Percentiles rank a stretch among this genome's conserved stretches.
phyloP scores from a whole-genome alignment of 164 flowering plant genomes.

The Platanus orientalis region DNA sequence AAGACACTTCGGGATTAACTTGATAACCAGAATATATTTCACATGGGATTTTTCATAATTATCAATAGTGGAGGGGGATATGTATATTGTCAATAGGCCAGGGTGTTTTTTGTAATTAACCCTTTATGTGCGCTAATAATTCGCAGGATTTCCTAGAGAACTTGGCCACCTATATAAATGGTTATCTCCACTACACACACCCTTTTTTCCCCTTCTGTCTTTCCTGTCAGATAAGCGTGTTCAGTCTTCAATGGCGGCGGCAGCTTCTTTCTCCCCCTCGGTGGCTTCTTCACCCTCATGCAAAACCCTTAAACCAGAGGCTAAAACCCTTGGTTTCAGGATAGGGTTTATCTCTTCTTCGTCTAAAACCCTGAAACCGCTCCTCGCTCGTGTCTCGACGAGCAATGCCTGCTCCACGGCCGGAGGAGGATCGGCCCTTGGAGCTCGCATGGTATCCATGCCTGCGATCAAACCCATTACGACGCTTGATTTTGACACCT shows the following conservation, averaged over 20 bases:
- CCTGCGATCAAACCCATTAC: slow-evolving; percentile 30
- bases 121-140: too few species aligned
- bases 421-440: slow-evolving; percentile 9
- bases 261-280: slow-evolving; percentile 1
- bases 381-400: neutral
- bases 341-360: slow-evolving; percentile 12
- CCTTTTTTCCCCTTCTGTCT: too few species aligned
- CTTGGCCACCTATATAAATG: too few species aligned
- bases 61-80: too few species aligned
- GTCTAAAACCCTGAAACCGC: slow-evolving; percentile 11
- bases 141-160: too few species aligned
- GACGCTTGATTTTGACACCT: slow-evolving; percentile 60
- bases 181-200: too few species aligned
- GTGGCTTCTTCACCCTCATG: slow-evolving; percentile 1
- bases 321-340: slow-evolving; percentile 2
- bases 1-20: too few species aligned
- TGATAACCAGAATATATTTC: too few species aligned
- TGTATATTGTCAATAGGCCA: too few species aligned
- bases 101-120: too few species aligned
- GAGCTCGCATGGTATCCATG: slow-evolving; percentile 25
- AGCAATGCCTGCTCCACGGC: neutral
- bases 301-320: slow-evolving; percentile 1
- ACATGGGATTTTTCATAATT: too few species aligned
- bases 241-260: slow-evolving; percentile 13
- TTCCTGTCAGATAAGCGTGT: too few species aligned